Evolutionary conservation across 1,284 basidiomycete species (phyloP).

Genomic region (Meripilus lineatus): DNA sequence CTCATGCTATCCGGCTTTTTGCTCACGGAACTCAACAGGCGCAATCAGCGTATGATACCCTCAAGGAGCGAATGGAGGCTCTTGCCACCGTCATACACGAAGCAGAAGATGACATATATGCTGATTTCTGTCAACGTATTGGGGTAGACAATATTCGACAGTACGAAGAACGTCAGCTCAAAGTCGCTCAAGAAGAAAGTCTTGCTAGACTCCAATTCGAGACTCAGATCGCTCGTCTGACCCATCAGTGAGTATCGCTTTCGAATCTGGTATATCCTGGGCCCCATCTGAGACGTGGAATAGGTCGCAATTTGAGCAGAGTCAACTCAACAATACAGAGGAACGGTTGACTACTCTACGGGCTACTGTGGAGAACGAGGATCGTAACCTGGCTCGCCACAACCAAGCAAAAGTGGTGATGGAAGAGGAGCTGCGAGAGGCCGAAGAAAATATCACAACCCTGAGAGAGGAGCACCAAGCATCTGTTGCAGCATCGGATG

Average conservation of each 20-base stretch:
- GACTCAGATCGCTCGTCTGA: slow-evolving; percentile 83
- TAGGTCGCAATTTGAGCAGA: slow-evolving; percentile 76
- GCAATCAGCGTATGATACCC: slow-evolving; percentile 44
- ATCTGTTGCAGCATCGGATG: slow-evolving; percentile 62
- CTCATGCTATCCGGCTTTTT: slow-evolving; percentile 1
- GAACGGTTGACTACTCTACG: slow-evolving; percentile 62
- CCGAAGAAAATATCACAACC: slow-evolving; percentile 53
- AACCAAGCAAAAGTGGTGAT: slow-evolving; percentile 54
- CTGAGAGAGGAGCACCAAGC: slow-evolving; percentile 59
- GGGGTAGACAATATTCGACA: slow-evolving; percentile 84
- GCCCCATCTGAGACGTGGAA: not conserved
- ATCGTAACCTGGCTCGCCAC: slow-evolving; percentile 51
- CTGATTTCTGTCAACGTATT: slow-evolving; percentile 77
- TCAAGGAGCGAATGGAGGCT: slow-evolving; percentile 51
- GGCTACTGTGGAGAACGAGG: slow-evolving; percentile 51
- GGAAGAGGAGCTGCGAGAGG: slow-evolving; percentile 60
- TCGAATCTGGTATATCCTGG: not conserved
- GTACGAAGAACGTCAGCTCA: slow-evolving; percentile 92
- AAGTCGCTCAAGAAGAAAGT: slow-evolving; percentile 82
- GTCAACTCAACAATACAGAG: slow-evolving; percentile 60
- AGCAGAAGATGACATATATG: slow-evolving; percentile 83
- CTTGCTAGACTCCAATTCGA: slow-evolving; percentile 83
- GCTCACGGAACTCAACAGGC: slow-evolving; percentile 35
- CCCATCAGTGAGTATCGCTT: slow-evolving; percentile 70
- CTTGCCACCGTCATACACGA: slow-evolving; percentile 61